Percentiles rank a stretch among this genome's conserved stretches.
These are phyloP conservation scores for Nicotiana otophora DNA, from an alignment of 257 asterid genomes.

Conservation along the genomic window DNA sequence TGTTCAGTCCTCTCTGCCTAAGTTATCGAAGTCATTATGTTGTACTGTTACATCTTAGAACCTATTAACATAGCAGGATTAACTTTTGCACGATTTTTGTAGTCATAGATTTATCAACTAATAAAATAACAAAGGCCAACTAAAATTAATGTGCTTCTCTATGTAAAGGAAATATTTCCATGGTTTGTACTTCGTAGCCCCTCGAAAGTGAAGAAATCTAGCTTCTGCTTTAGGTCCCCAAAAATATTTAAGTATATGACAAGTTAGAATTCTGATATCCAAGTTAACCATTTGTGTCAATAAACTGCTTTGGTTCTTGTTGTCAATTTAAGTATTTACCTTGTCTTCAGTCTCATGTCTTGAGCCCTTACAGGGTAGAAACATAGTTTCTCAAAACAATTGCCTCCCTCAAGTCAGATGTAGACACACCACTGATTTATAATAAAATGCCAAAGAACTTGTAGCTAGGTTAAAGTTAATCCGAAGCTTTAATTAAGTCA, in stretches of 20 bases:
- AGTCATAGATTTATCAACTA: background rate
- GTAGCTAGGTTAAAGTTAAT: background rate
- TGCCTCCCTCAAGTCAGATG: no score
- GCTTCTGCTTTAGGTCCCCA: no score
- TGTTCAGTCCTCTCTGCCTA: background rate
- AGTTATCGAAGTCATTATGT: background rate
- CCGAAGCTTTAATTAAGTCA: background rate
- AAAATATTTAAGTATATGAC: no score
- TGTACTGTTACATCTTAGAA: background rate
- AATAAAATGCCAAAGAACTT: no score
- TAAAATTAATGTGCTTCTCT: background rate
- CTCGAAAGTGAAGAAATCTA: background rate
- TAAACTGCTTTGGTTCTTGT: no score
- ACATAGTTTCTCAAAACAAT: no score
- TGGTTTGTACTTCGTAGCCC: background rate
- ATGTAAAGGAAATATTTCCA: background rate
- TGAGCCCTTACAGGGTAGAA: no score
- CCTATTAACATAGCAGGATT: background rate
- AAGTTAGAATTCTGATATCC: no score
- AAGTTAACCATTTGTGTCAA: no score
- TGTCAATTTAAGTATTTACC: no score
- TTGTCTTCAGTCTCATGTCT: no score
- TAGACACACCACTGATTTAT: background rate
- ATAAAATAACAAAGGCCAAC: background rate
- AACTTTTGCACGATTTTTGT: background rate